Percentiles rank a stretch among this genome's conserved stretches.
Conservation (phyloP, 106 monocot genomes). For the Posidonia australis region DNA sequence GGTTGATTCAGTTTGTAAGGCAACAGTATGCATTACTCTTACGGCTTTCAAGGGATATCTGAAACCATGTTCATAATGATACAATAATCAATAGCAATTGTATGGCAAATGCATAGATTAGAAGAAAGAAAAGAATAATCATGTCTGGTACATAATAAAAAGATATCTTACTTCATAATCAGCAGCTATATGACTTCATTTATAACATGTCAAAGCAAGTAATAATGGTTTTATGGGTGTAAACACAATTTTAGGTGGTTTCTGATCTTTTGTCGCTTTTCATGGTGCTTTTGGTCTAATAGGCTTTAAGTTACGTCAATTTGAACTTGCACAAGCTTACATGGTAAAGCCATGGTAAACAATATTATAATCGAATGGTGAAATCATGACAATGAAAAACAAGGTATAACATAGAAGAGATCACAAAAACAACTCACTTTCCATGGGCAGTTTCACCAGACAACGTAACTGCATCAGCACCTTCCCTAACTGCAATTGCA, state of each 20-base stretch:
- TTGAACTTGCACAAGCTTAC: too few relatives aligned
- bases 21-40: slow-evolving; percentile 93
- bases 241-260: too few relatives aligned
- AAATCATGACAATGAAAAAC: background rate
- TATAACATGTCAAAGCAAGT: too few relatives aligned
- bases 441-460: slow-evolving; percentile 99
- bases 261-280: too few relatives aligned
- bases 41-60: slow-evolving; percentile 97
- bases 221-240: too few relatives aligned
- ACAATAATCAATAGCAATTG: background rate
- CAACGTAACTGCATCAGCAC: slow-evolving; percentile 88
- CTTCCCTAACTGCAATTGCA: slow-evolving; percentile 91
- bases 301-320: too few relatives aligned
- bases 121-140: background rate
- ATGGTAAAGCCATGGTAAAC: too few relatives aligned
- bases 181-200: too few relatives aligned
- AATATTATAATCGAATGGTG: too few relatives aligned
- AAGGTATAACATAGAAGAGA: background rate
- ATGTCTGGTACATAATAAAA: too few relatives aligned
- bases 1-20: slow-evolving; percentile 69
- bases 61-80: background rate
- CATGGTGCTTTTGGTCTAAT: too few relatives aligned
- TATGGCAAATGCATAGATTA: background rate
- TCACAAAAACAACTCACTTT: slow-evolving; percentile 57
- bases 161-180: too few relatives aligned